Evolutionary conservation across 257 asterid genomes (phyloP).

Genomic region (Penstemon newberryi): DNA sequence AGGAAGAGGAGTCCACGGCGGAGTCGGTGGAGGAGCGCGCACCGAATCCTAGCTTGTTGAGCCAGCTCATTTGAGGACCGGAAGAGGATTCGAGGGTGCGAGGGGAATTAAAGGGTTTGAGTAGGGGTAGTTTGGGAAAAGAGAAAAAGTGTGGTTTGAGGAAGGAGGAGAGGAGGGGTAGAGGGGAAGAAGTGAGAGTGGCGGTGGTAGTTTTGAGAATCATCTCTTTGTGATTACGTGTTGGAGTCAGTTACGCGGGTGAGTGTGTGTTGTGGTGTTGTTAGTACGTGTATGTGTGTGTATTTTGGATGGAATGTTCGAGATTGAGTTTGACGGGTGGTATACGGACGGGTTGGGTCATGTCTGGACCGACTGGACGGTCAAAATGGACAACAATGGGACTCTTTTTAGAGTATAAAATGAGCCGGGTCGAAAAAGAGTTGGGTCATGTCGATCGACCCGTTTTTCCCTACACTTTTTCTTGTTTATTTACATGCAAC

Average conservation of each 20-base stretch:
- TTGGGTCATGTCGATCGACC: neutral
- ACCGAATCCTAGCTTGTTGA: constrained; percentile 76
- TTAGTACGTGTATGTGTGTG: neutral
- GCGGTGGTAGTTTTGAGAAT: constrained; percentile 33
- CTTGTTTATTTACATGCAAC: neutral
- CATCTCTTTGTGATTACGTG: constrained; percentile 33
- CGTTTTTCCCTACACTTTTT: neutral
- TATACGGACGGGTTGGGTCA: too few relatives aligned
- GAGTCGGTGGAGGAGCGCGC: constrained; percentile 51
- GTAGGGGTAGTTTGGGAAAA: constrained; percentile 34
- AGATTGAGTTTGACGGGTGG: too few relatives aligned
- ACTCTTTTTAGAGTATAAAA: neutral
- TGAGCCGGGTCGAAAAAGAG: neutral
- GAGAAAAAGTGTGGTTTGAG: constrained; percentile 34
- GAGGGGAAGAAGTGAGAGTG: constrained; percentile 6
- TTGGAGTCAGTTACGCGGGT: constrained; percentile 22
- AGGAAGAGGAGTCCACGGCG: constrained; percentile 48
- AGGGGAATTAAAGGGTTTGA: constrained; percentile 35
- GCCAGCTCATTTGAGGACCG: constrained; percentile 63
- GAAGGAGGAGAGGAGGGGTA: constrained; percentile 38
- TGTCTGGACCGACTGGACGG: too few relatives aligned
- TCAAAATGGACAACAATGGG: neutral
- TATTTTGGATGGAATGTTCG: neutral
- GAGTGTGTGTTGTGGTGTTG: neutral
- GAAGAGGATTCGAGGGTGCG: constrained; percentile 30